A percentile compares a stretch with the other conserved stretches of the same genome.
Conservation (phyloP, 257 asterid genomes). For the Nemophila menziesii region DNA sequence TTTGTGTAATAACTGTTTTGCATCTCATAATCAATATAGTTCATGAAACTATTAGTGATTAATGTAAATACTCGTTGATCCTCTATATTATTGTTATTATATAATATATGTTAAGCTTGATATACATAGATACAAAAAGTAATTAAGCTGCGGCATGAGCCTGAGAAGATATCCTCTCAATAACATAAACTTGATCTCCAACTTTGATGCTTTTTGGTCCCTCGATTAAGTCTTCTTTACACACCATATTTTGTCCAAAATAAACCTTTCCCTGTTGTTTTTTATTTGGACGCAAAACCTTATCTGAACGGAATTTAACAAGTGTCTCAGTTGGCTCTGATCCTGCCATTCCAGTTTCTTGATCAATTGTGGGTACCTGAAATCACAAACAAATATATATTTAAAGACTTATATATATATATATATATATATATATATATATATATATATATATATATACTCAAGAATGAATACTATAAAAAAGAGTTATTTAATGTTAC, state of each 20-base stretch:
- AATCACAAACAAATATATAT: background rate
- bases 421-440: too few species aligned
- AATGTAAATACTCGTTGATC: too few species aligned
- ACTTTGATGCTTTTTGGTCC: slow-evolving; percentile 22
- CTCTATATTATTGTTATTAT: too few species aligned
- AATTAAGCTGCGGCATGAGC: slow-evolving; percentile 24
- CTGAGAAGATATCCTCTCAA: slow-evolving; percentile 17
- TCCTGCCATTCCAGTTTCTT: slow-evolving; percentile 15
- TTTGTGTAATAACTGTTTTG: too few species aligned
- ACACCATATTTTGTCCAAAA: slow-evolving; percentile 46
- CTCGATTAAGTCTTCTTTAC: slow-evolving; percentile 16
- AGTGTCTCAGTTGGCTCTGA: slow-evolving; percentile 35
- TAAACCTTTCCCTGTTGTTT: slow-evolving; percentile 26
- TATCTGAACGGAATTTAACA: slow-evolving; percentile 33
- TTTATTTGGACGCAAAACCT: slow-evolving; percentile 28
- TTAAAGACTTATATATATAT: background rate
- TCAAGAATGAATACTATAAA: too few species aligned
- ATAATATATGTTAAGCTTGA: too few species aligned
- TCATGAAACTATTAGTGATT: too few species aligned
- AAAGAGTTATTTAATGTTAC: slow-evolving; percentile 16
- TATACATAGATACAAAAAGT: too few species aligned
- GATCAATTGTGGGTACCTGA: slow-evolving; percentile 49
- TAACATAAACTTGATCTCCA: slow-evolving; percentile 30
- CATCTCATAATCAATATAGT: too few species aligned
- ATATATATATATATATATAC: too few species aligned